A percentile compares a stretch with the other conserved stretches of the same genome.
These are phyloP conservation scores for Hypericum perforatum DNA, from an alignment of 345 rosid species.

Conservation along the genomic window DNA sequence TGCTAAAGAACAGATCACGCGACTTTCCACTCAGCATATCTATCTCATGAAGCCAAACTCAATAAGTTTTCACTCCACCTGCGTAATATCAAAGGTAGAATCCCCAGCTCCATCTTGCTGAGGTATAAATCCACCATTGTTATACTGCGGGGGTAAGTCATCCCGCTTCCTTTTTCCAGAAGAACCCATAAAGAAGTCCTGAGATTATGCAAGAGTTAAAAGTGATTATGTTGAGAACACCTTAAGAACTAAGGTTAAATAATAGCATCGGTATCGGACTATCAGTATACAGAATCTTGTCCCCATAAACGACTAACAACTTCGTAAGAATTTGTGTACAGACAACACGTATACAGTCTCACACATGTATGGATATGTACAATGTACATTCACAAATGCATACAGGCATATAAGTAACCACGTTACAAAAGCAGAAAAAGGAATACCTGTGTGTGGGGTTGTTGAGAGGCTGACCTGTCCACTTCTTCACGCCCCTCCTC, in stretches of 20 bases:
- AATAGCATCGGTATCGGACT: no score
- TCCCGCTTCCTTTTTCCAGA: slow-evolving; percentile 94
- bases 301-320: neutral
- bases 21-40: neutral
- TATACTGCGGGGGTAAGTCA: slow-evolving; percentile 53
- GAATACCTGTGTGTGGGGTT: slow-evolving; percentile 73
- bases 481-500: slow-evolving; percentile 87
- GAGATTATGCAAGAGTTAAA: slow-evolving; percentile 25
- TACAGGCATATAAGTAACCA: slow-evolving; percentile 6
- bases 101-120: slow-evolving; percentile 96
- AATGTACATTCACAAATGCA: slow-evolving; percentile 7
- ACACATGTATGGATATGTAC: neutral
- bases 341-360: no score
- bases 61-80: slow-evolving; percentile 23
- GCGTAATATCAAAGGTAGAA: slow-evolving; percentile 29
- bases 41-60: neutral
- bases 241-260: slow-evolving; percentile 5
- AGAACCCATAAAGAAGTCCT: slow-evolving; percentile 78
- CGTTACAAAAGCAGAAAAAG: slow-evolving; percentile 9
- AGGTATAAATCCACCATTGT: slow-evolving; percentile 81
- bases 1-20: neutral
- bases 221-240: slow-evolving; percentile 2
- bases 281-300: slow-evolving; percentile 7
- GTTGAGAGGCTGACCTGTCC: slow-evolving; percentile 64
- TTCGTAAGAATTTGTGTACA: no score